Evolutionary conservation across 2,329 filamentous ascomycete genomes (phyloP), one percentile per base, ranked within the genome.

Genomic region (Lecanicillium sp.): DNA sequence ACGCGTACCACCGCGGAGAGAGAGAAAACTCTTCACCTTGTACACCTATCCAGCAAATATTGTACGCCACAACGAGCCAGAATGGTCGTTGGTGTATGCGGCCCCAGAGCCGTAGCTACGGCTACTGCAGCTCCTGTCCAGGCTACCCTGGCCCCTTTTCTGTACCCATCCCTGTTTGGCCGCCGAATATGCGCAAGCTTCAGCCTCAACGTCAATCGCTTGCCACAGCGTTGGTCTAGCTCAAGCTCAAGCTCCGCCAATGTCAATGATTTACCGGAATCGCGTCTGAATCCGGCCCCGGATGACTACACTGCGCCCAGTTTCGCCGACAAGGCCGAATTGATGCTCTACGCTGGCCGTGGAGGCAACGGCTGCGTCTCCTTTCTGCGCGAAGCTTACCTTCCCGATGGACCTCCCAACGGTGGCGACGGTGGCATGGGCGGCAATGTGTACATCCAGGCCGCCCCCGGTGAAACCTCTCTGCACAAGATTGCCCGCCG

Each of bases 291-390:
- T 57, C 90, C 90, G 3, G 57, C 76, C 1, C 87, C 89, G 0
- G 82, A 87, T 53, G 87, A 95, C 60, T 97, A 94, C 62, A 76
- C 84, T 13, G 71, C 81, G 22, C 79, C 87, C 4, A 83, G 81
- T 32, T 98, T 98, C 55, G 81, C 86, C 40, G 92, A 98, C 63
- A 84, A 86, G 57, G 89, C 89, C 40, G 77, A 77, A 7, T 62
- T 97, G 19, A 84, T 77, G 0, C 62, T 97, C 3, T 74, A 84
- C 50, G 84, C 89, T 14, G 92, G 92, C 8, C 65, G 71, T 3
- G 92, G 92, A 18, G 92, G 92, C 8, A 81, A 92, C 55, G 92
- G 92, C 46, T 98, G 92, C 56, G 87, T 97, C 36, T 92, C 92
- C 0, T 98, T 97, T 57, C 66, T 94, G 31, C 82, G 90, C 15